Evolutionary conservation across 306 rosid species (phyloP), one percentile per base, ranked within the genome.

Genomic region (Glycine tomentella): DNA sequence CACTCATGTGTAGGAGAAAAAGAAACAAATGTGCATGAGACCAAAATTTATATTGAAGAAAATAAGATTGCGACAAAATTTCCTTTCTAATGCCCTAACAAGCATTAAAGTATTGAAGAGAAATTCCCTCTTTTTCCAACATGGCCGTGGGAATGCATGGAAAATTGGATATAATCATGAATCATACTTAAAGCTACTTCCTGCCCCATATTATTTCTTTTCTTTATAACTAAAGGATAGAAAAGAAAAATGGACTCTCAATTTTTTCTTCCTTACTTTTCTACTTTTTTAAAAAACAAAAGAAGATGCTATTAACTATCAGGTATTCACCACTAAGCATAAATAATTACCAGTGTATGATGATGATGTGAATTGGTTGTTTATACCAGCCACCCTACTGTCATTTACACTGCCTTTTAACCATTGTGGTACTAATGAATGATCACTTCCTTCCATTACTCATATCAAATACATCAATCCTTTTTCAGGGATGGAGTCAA

Each of bases 371-470:
- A 72, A 72, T 74, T 84, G 84, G 65, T 44, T 65, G 79, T 15
- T 82, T 51, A 33, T 20, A 50, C 62, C 16, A 42, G 61, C 45
- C 53, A 42, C 79, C 44, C 56, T 59, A 83, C 46, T 55, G 42
- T 55, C 48, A 78, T 53, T 70, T 77, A 55, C 82, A 77, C 69
- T 78, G 80, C 83, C 67, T 83, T 83, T 83, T 83, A 83, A 73
- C 87, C 87, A 83, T 66, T 79, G 72, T 4, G 87, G 87, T 38
- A 74, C 83, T 38, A 83, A 73, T 34, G 87, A 50, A 44, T 68
- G 66, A 55, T 73, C 83, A 79, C 66, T 59, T 66, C 72, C 72
- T 65, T 57, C 83, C 87, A 78, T 83, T 56, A 49, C 74, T 80
- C 80, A 76, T 67, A 38, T 61, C 78, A 69, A 80, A 79, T 17